phyloP scores from a whole-genome alignment of 2,329 filamentous ascomycete genomes.

The Fusarium sp. region DNA sequence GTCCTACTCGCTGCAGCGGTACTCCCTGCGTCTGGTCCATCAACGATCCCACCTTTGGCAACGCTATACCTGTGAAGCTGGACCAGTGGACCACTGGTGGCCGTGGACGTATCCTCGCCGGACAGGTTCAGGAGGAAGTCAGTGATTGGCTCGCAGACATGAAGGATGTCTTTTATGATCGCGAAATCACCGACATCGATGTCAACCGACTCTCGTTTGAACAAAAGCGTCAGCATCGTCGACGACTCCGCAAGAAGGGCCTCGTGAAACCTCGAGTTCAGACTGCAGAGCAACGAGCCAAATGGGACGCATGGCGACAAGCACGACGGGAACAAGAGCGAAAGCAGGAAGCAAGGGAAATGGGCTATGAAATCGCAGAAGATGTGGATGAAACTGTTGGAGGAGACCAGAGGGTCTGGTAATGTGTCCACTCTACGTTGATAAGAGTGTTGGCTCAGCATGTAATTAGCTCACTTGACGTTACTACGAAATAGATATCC shows the following conservation, averaged over 20 bases:
- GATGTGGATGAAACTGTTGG: constrained; percentile 49
- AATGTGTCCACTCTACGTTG: not conserved
- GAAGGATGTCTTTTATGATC: constrained; percentile 59
- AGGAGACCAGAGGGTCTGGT: constrained; percentile 48
- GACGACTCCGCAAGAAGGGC: constrained; percentile 63
- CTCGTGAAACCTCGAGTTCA: constrained; percentile 52
- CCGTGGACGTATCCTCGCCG: constrained; percentile 55
- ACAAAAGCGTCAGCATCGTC: constrained; percentile 60
- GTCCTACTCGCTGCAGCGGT: constrained; percentile 61
- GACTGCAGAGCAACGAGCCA: constrained; percentile 55
- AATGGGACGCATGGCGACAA: constrained; percentile 59
- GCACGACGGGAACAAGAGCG: constrained; percentile 56
- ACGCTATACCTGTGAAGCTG: constrained; percentile 69
- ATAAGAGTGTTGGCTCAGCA: constrained; percentile 4
- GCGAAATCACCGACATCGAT: constrained; percentile 59
- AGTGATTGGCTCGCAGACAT: constrained; percentile 62
- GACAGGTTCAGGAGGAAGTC: constrained; percentile 56
- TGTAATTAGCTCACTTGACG: constrained; percentile 2
- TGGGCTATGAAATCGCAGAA: constrained; percentile 53
- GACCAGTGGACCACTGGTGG: constrained; percentile 71
- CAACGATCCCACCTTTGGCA: constrained; percentile 70
- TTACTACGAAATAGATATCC: constrained; percentile 37
- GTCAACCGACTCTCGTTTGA: constrained; percentile 58
- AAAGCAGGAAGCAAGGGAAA: constrained; percentile 54
- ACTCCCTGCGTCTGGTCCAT: constrained; percentile 66